These are phyloP conservation scores for Xylaria curta DNA, from an alignment of 495 filamentous ascomycete species.

Conservation along the genomic window DNA sequence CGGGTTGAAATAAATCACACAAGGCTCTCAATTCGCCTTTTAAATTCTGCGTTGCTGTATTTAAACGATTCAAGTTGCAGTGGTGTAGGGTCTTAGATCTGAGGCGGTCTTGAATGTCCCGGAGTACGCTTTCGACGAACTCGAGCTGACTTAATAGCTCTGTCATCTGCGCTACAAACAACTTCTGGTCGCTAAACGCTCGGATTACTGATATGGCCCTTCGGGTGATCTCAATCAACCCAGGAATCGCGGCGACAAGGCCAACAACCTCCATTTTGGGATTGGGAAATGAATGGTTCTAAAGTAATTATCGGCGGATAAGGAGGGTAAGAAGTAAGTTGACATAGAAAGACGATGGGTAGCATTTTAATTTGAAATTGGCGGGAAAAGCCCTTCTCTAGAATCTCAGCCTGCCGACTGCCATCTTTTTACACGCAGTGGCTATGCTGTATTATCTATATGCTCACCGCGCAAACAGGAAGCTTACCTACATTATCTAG, in stretches of 20 bases:
- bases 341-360: too few species aligned
- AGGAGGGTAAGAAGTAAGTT: not conserved
- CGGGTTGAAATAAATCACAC: not conserved
- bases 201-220: constrained; percentile 2
- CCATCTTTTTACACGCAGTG: not conserved
- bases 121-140: not conserved
- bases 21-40: constrained; percentile 6
- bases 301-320: not conserved
- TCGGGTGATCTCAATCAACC: constrained; percentile 19
- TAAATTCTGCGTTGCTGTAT: constrained; percentile 1
- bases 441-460: too few species aligned
- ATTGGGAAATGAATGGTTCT: not conserved
- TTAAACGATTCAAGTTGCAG: constrained; percentile 12
- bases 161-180: constrained; percentile 15
- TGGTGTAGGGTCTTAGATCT: not conserved
- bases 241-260: constrained; percentile 25
- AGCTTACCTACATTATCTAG: too few species aligned
- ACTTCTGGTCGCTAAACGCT: constrained; percentile 18
- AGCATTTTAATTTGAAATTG: too few species aligned
- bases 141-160: constrained; percentile 13
- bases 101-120: constrained; percentile 13
- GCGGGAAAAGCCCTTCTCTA: not conserved
- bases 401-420: not conserved
- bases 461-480: too few species aligned
- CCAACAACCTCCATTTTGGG: constrained; percentile 23